Conservation (phyloP, 306 rosid species). For the Prunus padus region DNA sequence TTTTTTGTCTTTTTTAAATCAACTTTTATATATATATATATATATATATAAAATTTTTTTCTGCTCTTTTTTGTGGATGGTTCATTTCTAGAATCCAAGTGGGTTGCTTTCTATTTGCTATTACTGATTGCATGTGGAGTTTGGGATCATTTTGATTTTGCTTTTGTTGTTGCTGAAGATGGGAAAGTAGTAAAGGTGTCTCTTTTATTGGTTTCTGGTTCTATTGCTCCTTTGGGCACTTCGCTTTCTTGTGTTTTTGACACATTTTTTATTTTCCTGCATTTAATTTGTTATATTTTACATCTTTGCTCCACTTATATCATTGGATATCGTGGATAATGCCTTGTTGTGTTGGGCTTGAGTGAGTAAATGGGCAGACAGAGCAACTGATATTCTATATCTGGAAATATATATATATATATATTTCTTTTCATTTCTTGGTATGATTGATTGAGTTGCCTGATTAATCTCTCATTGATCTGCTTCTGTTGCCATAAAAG, state of each 20-base stretch:
- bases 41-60: background rate
- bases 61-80: conserved; percentile 7
- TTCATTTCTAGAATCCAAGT: conserved; percentile 36
- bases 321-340: background rate
- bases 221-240: conserved; percentile 14
- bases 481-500: background rate
- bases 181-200: conserved; percentile 19
- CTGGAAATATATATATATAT: background rate
- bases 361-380: background rate
- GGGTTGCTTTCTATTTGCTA: conserved; percentile 25
- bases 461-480: background rate
- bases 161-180: conserved; percentile 20
- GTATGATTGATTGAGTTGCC: background rate
- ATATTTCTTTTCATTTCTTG: background rate
- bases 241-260: conserved; percentile 18
- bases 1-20: background rate
- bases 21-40: too few relatives aligned
- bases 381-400: too few relatives aligned
- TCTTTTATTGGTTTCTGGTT: conserved; percentile 9
- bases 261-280: conserved; percentile 2
- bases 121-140: conserved; percentile 52
- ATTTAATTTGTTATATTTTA: background rate
- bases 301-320: background rate
- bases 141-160: conserved; percentile 44
- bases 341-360: background rate